These are phyloP conservation scores for Lentithecium fluviatile DNA, from an alignment of 495 filamentous ascomycete genomes.

Conservation along the genomic window DNA sequence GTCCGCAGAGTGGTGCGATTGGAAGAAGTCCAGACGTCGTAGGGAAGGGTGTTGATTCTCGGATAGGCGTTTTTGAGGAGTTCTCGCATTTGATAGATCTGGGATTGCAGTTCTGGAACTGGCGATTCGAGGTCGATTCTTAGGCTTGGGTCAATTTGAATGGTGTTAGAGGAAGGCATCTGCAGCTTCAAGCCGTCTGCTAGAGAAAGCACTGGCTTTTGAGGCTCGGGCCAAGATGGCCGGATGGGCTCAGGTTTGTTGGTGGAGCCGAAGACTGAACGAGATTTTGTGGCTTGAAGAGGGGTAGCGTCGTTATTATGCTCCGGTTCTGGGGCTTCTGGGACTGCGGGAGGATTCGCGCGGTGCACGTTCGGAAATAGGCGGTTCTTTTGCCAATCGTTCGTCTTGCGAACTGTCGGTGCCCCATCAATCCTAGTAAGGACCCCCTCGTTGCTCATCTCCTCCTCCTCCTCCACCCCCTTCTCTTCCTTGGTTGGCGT, in stretches of 20 bases:
- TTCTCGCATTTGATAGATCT: constrained; percentile 5
- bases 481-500: too few species aligned
- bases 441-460: too few species aligned
- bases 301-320: not conserved
- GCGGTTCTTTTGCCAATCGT: too few species aligned
- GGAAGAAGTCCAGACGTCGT: constrained; percentile 20
- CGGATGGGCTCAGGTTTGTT: not conserved
- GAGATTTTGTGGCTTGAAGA: too few species aligned
- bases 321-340: not conserved
- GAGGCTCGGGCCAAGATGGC: constrained; percentile 5
- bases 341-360: too few species aligned
- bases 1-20: constrained; percentile 5
- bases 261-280: not conserved
- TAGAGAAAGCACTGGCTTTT: not conserved
- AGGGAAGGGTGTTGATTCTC: constrained; percentile 16
- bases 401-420: too few species aligned
- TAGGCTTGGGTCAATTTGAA: not conserved
- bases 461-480: too few species aligned
- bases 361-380: too few species aligned
- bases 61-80: constrained; percentile 20
- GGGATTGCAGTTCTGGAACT: constrained; percentile 14
- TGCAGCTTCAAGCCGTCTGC: not conserved
- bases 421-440: too few species aligned
- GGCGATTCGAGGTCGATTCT: constrained; percentile 14
- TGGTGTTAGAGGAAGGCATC: not conserved